Base-by-base conservation (phyloP, 2,329 filamentous ascomycete genomes). In the Penicillium corylophilum region DNA sequence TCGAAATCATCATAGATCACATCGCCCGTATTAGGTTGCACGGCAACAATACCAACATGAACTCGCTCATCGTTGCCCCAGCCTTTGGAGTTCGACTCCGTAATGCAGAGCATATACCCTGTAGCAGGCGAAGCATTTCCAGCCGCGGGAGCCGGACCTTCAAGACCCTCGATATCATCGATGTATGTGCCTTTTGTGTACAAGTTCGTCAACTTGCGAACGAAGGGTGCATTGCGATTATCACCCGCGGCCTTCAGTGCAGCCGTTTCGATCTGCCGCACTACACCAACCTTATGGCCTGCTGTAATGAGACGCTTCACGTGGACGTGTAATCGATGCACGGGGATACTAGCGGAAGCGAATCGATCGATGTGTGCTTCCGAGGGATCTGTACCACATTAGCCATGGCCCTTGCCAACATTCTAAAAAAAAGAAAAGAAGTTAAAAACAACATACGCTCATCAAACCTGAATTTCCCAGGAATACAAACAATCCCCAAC, bases 131-230 rank as follows among this genome's bases (percentile, higher is more conserved):
- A 79, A 3, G 64, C 61, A 18, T 79, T 77, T n/a, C 81, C 84
- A 0, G 84, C 80, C 1, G 82, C 78, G 35, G 81, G 77, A 56
- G 75, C 60, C 64, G 77, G 64, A 49, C 75, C 62, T 46, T 89
- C 87, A 5, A 96, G 73, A 23, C 90, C 90, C 56, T 94, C 93
- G 9, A 89, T 82, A 69, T 99, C 94, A 66, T 97, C 94, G 50
- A 99, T 87, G 63, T 97, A 99, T 2, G 94, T 99, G 39, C 92
- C 94, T 71, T 97, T 99, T 8, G 94, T 99, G 73, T 99, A 99
- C 6, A 99, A 80, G 66, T 95, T 96, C 15, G 94, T 97, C 64
- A 99, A 84, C 64, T 95, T 94, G 31, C 94, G 85, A 33, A 90
- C 83, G 63, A 99, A 99, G 0, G 94, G 92, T 0, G 91, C 83